Percentiles rank a stretch among this genome's conserved stretches.
Evolutionary conservation across 2,329 filamentous ascomycete genomes (phyloP).

Genomic region (Xylariaceae sp.): DNA sequence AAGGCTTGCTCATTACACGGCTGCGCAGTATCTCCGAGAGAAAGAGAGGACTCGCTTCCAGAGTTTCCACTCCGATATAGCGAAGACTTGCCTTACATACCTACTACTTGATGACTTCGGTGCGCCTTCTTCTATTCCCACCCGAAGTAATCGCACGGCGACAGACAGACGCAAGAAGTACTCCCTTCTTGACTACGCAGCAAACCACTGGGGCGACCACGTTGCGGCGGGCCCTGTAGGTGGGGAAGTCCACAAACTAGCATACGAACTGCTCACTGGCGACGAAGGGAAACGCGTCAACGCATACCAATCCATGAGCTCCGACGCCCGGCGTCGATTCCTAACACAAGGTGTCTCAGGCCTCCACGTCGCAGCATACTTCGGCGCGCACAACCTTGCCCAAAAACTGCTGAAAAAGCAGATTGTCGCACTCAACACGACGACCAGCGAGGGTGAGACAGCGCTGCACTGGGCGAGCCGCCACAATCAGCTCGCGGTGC

Average conservation of each 20-base stretch:
- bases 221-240: neutral
- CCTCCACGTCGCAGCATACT: constrained; percentile 6
- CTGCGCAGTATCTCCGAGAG: constrained; percentile 5
- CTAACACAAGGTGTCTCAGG: neutral
- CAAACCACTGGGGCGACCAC: constrained; percentile 1
- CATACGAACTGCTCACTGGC: constrained; percentile 3
- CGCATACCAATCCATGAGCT: constrained; percentile 5
- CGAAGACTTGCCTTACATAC: constrained; percentile 4
- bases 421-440: neutral
- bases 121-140: too few relatives aligned
- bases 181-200: constrained; percentile 6
- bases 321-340: constrained; percentile 3
- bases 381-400: constrained; percentile 2
- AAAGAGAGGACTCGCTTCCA: neutral
- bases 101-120: constrained; percentile 3
- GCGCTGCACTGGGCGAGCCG: constrained; percentile 5
- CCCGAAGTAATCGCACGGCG: too few relatives aligned
- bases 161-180: neutral
- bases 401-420: constrained; percentile 3
- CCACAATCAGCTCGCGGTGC: constrained; percentile 1
- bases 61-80: constrained; percentile 5
- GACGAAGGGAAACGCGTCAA: neutral
- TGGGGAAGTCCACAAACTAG: neutral
- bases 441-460: constrained; percentile 3
- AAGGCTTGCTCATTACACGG: constrained; percentile 10